Base-by-base conservation (phyloP, 768 basidiomycete genomes). In the Multifurca ochricompacta region DNA sequence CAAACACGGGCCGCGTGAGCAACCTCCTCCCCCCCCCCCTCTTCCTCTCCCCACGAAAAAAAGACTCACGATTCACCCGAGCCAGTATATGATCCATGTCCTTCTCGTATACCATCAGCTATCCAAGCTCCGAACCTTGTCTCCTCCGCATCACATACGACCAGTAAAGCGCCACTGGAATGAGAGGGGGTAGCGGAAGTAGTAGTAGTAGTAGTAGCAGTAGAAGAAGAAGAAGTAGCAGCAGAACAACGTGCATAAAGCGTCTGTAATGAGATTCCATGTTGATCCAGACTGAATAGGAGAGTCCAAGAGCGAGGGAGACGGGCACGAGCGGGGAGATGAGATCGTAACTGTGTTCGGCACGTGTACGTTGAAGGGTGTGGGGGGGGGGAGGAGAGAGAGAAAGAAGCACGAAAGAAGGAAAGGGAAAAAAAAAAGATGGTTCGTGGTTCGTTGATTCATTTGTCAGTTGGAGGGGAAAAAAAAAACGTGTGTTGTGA, bases 181-280 rank as follows among this genome's bases (percentile, higher is more conserved):
- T 69, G 68, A 4, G n/a, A n/a, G n/a, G n/a, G n/a, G n/a, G n/a
- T n/a, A n/a, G n/a, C n/a, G n/a, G n/a, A n/a, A n/a, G n/a, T n/a
- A n/a, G n/a, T n/a, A n/a, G n/a, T n/a, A n/a, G n/a, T n/a, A n/a
- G n/a, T n/a, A n/a, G n/a, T n/a, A n/a, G n/a, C n/a, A n/a, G n/a
- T n/a, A n/a, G n/a, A n/a, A n/a, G n/a, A n/a, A n/a, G n/a, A n/a
- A n/a, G n/a, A n/a, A n/a, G n/a, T n/a, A n/a, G n/a, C n/a, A n/a
- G 67, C 62, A 47, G 79, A 80, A 49, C 83, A 87, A 1, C 77
- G 77, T 2, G 76, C 63, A 67, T 96, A 97, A 5, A 97, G 77
- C 1, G 95, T 96, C 41, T 85, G 82, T 13, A 97, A 74, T 11
- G 91, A 94, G 41, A 94, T 92, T 0, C 95, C 95, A 61, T 98